Evolutionary conservation across 192 early-diverging fungal genomes (phyloP).

Genomic region (Geranomyces variabilis): DNA sequence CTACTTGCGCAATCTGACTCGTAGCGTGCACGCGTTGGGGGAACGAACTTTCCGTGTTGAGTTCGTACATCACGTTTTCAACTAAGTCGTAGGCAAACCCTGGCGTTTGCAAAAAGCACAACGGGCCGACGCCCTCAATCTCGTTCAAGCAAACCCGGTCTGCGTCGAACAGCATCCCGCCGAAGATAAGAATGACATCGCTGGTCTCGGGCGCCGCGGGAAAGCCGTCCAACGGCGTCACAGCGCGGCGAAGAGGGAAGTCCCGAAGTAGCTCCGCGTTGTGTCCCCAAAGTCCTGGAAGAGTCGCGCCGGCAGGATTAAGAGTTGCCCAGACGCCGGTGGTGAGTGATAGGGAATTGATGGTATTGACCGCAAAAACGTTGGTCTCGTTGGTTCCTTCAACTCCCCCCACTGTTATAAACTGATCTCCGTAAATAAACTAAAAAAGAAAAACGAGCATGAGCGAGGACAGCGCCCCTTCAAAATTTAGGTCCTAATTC

Average conservation of each 20-base stretch:
- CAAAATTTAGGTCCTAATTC: too few species aligned
- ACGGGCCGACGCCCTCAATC: neutral
- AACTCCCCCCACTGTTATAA: constrained; percentile 3
- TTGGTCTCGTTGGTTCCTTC: too few species aligned
- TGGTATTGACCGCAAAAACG: neutral
- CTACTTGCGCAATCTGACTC: constrained; percentile 4
- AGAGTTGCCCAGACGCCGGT: neutral
- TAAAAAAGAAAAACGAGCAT: neutral
- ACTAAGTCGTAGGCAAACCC: constrained; percentile 1
- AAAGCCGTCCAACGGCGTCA: neutral
- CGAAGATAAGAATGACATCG: constrained; percentile 6
- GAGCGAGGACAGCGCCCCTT: neutral
- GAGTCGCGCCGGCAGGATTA: neutral
- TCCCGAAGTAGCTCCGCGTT: neutral
- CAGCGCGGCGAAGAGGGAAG: constrained; percentile 5
- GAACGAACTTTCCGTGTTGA: neutral
- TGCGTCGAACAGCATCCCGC: neutral
- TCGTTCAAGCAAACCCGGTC: neutral
- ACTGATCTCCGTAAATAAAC: neutral
- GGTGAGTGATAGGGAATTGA: neutral
- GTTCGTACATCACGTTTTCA: neutral
- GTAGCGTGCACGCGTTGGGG: neutral
- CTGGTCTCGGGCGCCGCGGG: neutral
- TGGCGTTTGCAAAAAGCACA: neutral
- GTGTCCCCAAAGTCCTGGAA: neutral